Conservation (phyloP, 2,329 filamentous ascomycete species). For the Zymoseptoria crescenta region DNA sequence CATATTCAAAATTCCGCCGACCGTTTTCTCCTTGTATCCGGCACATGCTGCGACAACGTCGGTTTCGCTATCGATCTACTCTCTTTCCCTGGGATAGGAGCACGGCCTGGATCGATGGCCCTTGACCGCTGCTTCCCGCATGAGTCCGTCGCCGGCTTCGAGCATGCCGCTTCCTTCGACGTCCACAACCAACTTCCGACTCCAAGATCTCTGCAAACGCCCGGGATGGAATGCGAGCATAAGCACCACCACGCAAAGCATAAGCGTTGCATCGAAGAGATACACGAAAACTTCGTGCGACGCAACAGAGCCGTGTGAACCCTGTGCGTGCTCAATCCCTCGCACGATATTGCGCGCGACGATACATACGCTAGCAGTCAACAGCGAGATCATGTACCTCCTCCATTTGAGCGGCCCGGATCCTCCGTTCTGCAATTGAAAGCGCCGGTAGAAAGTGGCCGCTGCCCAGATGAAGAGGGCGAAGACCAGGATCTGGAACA, state of each 20-base stretch:
- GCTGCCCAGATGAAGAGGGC: slow-evolving; percentile 47
- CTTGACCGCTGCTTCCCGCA: neutral
- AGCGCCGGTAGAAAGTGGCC: slow-evolving; percentile 42
- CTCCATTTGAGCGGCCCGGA: slow-evolving; percentile 27
- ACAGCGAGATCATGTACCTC: slow-evolving; percentile 32
- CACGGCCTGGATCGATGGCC: neutral
- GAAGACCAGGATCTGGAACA: slow-evolving; percentile 53
- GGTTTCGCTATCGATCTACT: neutral
- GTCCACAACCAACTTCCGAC: neutral
- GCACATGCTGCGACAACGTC: too few relatives aligned
- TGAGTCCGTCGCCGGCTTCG: neutral
- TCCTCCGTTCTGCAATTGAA: slow-evolving; percentile 2
- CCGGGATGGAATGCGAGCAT: slow-evolving; percentile 12
- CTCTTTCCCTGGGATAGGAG: neutral
- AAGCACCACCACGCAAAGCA: slow-evolving; percentile 26
- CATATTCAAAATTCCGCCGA: too few relatives aligned
- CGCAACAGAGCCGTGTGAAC: slow-evolving; percentile 35
- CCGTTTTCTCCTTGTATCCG: too few relatives aligned
- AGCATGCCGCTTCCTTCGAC: neutral
- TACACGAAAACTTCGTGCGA: slow-evolving; percentile 39
- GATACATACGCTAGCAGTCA: slow-evolving; percentile 36
- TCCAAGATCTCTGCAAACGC: slow-evolving; percentile 2
- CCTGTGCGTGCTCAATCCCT: slow-evolving; percentile 42
- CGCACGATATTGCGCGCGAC: slow-evolving; percentile 42
- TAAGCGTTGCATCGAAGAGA: slow-evolving; percentile 38